Evolutionary conservation across 768 basidiomycete species (phyloP), one percentile per base, ranked within the genome.

Genomic region (Lactifluus pinguis): DNA sequence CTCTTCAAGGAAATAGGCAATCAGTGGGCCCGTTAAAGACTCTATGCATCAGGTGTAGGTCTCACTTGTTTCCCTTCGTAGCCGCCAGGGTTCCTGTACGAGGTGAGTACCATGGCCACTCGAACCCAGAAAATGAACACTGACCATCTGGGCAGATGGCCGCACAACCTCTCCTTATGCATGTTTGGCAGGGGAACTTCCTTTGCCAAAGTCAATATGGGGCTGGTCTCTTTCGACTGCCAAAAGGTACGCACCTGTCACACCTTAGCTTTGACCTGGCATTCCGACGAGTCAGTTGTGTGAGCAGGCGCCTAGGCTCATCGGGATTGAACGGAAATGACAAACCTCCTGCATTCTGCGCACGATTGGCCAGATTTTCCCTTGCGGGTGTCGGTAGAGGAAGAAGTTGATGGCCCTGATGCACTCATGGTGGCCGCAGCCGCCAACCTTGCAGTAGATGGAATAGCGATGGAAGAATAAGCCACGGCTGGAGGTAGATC

Each of bases 1-100:
- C 79, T 66, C 80, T 82, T 60, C 7, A 48, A 39, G 6, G 54
- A n/a, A 57, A 57, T 51, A 52, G 49, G 44, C 14, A 48, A 50
- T 36, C 49, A 34, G 48, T 58, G 49, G 41, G 38, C 19, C 25
- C 15, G 36, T 25, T 30, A 25, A 53, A 39, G 51, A 21, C 50
- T 51, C 13, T 4, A 49, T 8, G 49, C 15, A 7, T 21, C 10
- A 49, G 39, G 49, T 44, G 34, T 57, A 13, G n/a, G 34, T 52
- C 75, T 42, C 64, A 80, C 81, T 81, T 81, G 71, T 81, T 82
- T 60, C 81, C 79, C 66, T 81, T 82, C 49, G 80, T 82, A 29
- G 81, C 79, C 7, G 78, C 72, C 64, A 82, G 66, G 30, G 76
- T 79, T 36, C 80, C 81, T 74, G 34, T 47, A 11, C 17, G 38